Percentiles rank a stretch among this genome's conserved stretches.
phyloP scores from a whole-genome alignment of 441 rosid species.

The Pelargonium australe region DNA sequence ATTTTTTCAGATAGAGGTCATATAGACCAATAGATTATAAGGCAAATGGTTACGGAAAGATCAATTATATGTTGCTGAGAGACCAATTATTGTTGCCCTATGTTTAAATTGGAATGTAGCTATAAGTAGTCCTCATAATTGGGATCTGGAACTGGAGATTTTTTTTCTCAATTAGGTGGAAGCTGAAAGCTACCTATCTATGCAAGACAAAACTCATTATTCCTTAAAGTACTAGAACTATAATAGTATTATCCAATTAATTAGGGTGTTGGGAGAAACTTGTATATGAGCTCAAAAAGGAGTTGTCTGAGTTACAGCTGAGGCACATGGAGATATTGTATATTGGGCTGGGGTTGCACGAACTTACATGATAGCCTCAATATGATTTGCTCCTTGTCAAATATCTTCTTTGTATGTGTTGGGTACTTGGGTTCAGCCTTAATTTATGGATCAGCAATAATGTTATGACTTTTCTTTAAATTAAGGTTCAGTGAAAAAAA shows the following conservation, averaged over 20 bases:
- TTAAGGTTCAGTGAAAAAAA: too few relatives aligned
- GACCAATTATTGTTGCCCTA: not conserved
- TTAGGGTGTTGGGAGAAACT: not conserved
- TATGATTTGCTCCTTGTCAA: too few relatives aligned
- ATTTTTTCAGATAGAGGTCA: slow-evolving; percentile 1
- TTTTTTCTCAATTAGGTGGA: not conserved
- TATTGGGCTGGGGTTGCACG: too few relatives aligned
- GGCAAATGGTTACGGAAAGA: not conserved
- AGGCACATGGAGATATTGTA: not conserved
- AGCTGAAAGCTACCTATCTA: not conserved
- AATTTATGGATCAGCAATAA: too few relatives aligned
- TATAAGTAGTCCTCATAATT: not conserved
- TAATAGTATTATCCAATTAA: not conserved
- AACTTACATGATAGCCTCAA: too few relatives aligned
- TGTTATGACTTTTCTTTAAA: too few relatives aligned
- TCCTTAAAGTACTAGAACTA: not conserved
- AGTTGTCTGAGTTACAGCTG: not conserved
- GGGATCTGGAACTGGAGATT: not conserved
- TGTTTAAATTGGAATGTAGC: not conserved
- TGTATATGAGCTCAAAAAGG: not conserved
- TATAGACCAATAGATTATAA: not conserved
- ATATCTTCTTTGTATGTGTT: too few relatives aligned
- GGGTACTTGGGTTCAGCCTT: too few relatives aligned
- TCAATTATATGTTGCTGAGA: not conserved
- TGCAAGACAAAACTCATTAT: not conserved